These are phyloP conservation scores for Lichenothelia convexa DNA, from an alignment of 495 filamentous ascomycete species.

Conservation along the genomic window DNA sequence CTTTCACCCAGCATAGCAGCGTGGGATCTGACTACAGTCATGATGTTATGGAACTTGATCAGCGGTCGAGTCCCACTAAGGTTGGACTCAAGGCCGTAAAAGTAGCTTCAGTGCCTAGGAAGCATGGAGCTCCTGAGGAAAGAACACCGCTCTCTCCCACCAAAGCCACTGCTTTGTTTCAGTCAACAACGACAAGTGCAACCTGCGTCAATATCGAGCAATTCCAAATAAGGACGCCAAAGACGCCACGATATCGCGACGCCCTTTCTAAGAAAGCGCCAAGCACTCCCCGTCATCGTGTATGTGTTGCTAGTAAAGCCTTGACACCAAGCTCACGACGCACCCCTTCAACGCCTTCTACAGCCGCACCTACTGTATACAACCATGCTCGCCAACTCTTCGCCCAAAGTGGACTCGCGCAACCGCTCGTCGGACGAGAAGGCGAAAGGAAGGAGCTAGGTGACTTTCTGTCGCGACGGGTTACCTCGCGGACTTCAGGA, in stretches of 20 bases:
- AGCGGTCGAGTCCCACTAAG: conserved; percentile 5
- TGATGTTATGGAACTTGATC: conserved; percentile 21
- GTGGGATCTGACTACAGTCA: conserved; percentile 5
- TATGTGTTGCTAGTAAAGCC: conserved; percentile 35
- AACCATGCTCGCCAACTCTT: conserved; percentile 78
- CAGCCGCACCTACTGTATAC: conserved; percentile 50
- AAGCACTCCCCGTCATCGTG: conserved; percentile 51
- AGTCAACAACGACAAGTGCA: conserved; percentile 11
- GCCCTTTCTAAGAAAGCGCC: conserved; percentile 41
- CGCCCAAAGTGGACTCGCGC: conserved; percentile 54
- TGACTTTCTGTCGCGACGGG: conserved; percentile 46
- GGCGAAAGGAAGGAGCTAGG: conserved; percentile 53
- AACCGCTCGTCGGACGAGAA: conserved; percentile 66
- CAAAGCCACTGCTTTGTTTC: conserved; percentile 18
- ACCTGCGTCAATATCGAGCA: conserved; percentile 9
- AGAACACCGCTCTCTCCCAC: conserved; percentile 14
- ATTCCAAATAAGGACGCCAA: conserved; percentile 25
- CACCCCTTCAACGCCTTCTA: conserved; percentile 44
- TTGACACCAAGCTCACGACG: conserved; percentile 36
- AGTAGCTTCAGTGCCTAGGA: conserved; percentile 12
- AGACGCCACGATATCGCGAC: conserved; percentile 50
- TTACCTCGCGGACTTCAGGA: conserved; percentile 44
- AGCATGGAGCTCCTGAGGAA: conserved; percentile 15
- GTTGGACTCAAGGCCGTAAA: background rate
- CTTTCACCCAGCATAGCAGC: conserved; percentile 19